These are phyloP conservation scores for Carpinus viminea DNA, from an alignment of 306 rosid species.

Conservation along the genomic window DNA sequence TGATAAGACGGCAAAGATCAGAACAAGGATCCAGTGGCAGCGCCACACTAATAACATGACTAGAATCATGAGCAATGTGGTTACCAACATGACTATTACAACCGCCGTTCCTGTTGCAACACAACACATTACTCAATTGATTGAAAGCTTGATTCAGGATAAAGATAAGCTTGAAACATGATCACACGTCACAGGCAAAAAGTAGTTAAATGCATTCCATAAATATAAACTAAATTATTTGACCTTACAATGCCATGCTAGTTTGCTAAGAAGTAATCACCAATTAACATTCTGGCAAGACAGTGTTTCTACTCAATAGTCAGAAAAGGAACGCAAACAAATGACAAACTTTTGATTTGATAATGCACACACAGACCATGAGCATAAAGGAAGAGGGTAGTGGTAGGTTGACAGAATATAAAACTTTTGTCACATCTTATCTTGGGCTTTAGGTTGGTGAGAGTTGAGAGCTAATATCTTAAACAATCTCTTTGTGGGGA, in stretches of 20 bases:
- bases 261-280: background rate
- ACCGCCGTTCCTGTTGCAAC: slow-evolving; percentile 53
- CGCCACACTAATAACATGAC: slow-evolving; percentile 64
- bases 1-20: slow-evolving; percentile 41
- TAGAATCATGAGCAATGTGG: slow-evolving; percentile 52
- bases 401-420: too few relatives aligned
- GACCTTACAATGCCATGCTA: background rate
- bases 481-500: too few relatives aligned
- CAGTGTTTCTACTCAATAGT: background rate
- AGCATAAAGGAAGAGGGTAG: background rate
- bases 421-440: too few relatives aligned
- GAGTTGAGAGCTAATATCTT: background rate
- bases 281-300: background rate
- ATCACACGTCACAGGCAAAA: background rate
- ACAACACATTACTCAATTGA: background rate
- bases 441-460: background rate
- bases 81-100: slow-evolving; percentile 56
- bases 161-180: background rate
- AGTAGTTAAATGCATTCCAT: background rate
- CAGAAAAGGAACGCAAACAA: background rate
- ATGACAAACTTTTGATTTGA: too few relatives aligned
- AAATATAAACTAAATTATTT: background rate
- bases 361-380: background rate
- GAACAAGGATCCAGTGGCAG: slow-evolving; percentile 55
- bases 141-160: background rate